Conservation (phyloP, 2,329 filamentous ascomycete species). For the Venturia aucupariae region DNA sequence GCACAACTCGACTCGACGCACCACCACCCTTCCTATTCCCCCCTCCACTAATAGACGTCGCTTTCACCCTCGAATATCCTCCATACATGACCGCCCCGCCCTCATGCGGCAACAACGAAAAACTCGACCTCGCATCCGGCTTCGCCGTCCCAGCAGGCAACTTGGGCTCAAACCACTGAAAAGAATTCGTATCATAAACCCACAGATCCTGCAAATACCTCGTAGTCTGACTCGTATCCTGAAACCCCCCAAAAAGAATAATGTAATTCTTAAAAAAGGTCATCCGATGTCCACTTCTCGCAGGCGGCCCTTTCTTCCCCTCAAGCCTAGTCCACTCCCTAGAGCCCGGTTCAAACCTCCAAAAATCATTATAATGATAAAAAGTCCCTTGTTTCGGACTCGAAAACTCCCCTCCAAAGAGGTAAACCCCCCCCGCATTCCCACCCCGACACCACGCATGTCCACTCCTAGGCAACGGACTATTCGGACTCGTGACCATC, state of each 20-base stretch:
- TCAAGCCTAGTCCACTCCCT: slow-evolving; percentile 91
- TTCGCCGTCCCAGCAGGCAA: slow-evolving; percentile 73
- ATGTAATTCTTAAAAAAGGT: slow-evolving; percentile 97
- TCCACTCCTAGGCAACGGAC: slow-evolving; percentile 78
- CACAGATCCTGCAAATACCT: slow-evolving; percentile 90
- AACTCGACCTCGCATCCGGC: slow-evolving; percentile 83
- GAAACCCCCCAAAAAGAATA: slow-evolving; percentile 90
- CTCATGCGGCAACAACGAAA: slow-evolving; percentile 85
- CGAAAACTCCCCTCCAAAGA: slow-evolving; percentile 95
- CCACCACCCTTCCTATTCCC: slow-evolving; percentile 52
- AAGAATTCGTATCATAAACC: slow-evolving; percentile 88
- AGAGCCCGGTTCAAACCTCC: slow-evolving; percentile 73
- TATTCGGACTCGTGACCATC: slow-evolving; percentile 81
- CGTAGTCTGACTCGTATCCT: slow-evolving; percentile 90
- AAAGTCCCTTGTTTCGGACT: slow-evolving; percentile 96
- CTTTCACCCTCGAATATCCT: slow-evolving; percentile 87
- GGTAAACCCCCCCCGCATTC: slow-evolving; percentile 75
- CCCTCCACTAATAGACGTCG: slow-evolving; percentile 42
- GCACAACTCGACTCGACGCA: slow-evolving; percentile 58
- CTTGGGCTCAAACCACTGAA: slow-evolving; percentile 69
- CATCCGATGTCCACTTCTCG: slow-evolving; percentile 89
- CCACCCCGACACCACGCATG: slow-evolving; percentile 91
- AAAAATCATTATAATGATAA: slow-evolving; percentile 99
- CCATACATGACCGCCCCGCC: slow-evolving; percentile 83
- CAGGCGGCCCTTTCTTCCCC: slow-evolving; percentile 66